A percentile compares a stretch with the other conserved stretches of the same genome.
phyloP scores from a whole-genome alignment of 768 basidiomycete genomes.

The Pulveroboletus sp. region DNA sequence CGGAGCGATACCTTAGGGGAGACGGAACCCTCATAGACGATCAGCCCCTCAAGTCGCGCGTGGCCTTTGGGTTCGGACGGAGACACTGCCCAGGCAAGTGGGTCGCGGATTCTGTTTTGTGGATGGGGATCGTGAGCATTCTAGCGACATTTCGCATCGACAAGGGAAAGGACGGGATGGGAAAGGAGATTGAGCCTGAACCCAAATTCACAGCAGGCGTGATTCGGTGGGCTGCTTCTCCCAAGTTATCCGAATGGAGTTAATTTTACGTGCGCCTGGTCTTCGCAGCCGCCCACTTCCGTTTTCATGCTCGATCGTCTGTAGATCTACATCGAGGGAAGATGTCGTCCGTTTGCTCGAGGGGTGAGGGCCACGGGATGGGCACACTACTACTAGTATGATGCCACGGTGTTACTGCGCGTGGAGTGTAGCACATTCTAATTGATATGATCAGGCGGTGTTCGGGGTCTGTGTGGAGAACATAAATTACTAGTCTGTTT shows the following conservation, averaged over 20 bases:
- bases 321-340: conserved; percentile 26
- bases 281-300: conserved; percentile 28
- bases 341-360: conserved; percentile 12
- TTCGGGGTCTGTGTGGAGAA: conserved; percentile 13
- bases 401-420: neutral
- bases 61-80: conserved; percentile 29
- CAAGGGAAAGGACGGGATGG: conserved; percentile 21
- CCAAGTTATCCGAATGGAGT: conserved; percentile 2
- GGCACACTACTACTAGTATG: neutral
- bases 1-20: conserved; percentile 21
- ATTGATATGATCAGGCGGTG: conserved; percentile 15
- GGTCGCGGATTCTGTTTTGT: conserved; percentile 29
- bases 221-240: conserved; percentile 25
- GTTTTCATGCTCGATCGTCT: conserved; percentile 27
- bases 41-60: conserved; percentile 25
- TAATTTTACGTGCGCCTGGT: conserved; percentile 9
- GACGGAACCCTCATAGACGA: conserved; percentile 22
- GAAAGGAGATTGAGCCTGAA: conserved; percentile 22
- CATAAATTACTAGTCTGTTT: conserved; percentile 12
- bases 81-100: conserved; percentile 31
- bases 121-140: conserved; percentile 29
- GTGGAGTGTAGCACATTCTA: neutral
- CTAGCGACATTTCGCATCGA: conserved; percentile 21
- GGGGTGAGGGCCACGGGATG: conserved; percentile 8
- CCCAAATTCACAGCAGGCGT: conserved; percentile 31